Base-by-base conservation (phyloP, 2,329 filamentous ascomycete species). In the Aureobasidium mangrovei region DNA sequence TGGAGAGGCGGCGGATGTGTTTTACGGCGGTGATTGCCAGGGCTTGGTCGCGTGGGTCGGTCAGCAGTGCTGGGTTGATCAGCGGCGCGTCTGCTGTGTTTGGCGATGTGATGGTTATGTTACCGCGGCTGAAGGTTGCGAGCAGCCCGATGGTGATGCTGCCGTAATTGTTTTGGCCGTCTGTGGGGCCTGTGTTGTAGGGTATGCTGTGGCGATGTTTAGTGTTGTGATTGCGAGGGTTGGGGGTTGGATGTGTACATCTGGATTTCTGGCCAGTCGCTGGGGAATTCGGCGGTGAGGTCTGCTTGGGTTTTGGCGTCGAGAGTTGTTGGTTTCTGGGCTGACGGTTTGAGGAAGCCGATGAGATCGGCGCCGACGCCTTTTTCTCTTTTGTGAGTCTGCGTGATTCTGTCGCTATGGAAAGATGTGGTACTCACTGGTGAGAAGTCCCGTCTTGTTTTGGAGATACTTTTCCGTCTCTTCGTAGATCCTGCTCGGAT, bases 61-160 rank as follows among this genome's bases (percentile, higher is more conserved):
- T 66, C 1, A 72, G 61, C 67, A 66, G 71, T 29, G 63, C 63
- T 0, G 69, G 67, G 40, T 71, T 60, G 41, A 73, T 62, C 5
- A 64, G 38, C 0, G 71, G 70, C 0, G 58, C 54, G 24, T 61
- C 62, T 0, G 55, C 27, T 1, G 63, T 65, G 40, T 67, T 60
- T 8, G 62, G 42, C 7, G 60, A 65, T 0, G 56, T 18, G 29
- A 72, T 65, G 0, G 64, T 65, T n/a, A 73, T 61, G 27, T 58
- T 66, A 3, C 70, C 70, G 1, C 67, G 64, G 2, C 65, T 69
- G 1, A 67, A 54, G 0, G 71, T 67, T 0, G 67, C 60, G 7
- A 68, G 58, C 3, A 72, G 55, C 0, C 64, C 61, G 5, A 56
- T 63, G 0, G 62, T 35, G 18, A 71, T 65, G 1, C 63, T 63